A percentile compares a stretch with the other conserved stretches of the same genome.
These are phyloP conservation scores for Chlorella sp. DNA, from an alignment of 139 green algal species.

Conservation along the genomic window DNA sequence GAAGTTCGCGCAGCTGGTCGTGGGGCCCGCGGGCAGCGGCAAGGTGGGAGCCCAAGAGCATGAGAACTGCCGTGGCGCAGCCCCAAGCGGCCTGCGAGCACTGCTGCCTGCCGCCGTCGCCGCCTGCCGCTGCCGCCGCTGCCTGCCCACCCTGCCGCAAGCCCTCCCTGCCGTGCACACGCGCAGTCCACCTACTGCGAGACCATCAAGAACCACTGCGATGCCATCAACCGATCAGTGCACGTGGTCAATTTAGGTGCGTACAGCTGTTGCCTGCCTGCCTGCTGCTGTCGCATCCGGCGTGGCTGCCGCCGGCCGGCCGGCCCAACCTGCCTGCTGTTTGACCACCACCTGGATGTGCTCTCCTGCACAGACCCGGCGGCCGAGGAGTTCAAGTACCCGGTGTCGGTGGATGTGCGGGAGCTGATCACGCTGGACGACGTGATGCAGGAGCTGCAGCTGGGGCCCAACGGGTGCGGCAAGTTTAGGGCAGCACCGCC, in stretches of 20 bases:
- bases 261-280: too few relatives aligned
- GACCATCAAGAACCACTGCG: constrained; percentile 90
- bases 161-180: neutral
- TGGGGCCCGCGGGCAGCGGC: constrained; percentile 94
- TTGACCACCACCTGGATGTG: neutral
- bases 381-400: constrained; percentile 94
- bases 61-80: neutral
- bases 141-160: neutral
- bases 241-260: constrained; percentile 95
- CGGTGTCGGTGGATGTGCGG: constrained; percentile 86
- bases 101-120: neutral
- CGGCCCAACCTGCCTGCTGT: too few relatives aligned
- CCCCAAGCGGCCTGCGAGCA: too few relatives aligned
- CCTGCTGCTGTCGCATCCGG: neutral
- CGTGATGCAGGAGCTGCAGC: constrained; percentile 94
- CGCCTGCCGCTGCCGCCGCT: neutral
- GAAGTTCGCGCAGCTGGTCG: constrained; percentile 89
- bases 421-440: constrained; percentile 94
- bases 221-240: constrained; percentile 79
- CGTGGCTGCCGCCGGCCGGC: too few relatives aligned
- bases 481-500: too few relatives aligned
- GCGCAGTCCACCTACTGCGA: constrained; percentile 96
- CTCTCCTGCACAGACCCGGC: constrained; percentile 80
- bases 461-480: constrained; percentile 94
- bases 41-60: constrained; percentile 69